Conservation (phyloP, 2,329 filamentous ascomycete species). For the Neonectria coccinea region DNA sequence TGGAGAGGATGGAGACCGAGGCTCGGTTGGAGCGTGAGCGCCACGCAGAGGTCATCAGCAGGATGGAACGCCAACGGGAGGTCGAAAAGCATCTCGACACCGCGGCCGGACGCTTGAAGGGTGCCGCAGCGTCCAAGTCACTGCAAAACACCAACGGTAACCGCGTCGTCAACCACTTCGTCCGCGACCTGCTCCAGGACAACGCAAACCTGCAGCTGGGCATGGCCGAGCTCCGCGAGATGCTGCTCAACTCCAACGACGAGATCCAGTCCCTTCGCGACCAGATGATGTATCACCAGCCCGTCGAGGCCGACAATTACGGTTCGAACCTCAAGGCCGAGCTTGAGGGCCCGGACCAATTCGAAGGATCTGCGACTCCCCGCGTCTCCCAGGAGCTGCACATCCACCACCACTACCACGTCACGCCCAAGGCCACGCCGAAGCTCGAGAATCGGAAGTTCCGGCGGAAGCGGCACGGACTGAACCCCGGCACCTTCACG, state of each 20-base stretch:
- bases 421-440: slow-evolving; percentile 70
- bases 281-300: slow-evolving; percentile 83
- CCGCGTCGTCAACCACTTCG: slow-evolving; percentile 92
- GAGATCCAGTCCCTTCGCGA: slow-evolving; percentile 90
- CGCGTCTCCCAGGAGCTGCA: slow-evolving; percentile 79
- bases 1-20: slow-evolving; percentile 90
- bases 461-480: slow-evolving; percentile 78
- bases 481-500: slow-evolving; percentile 72
- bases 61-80: slow-evolving; percentile 85
- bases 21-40: slow-evolving; percentile 82
- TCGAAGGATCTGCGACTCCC: slow-evolving; percentile 49
- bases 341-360: slow-evolving; percentile 61
- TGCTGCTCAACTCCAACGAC: slow-evolving; percentile 91
- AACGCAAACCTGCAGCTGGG: slow-evolving; percentile 94
- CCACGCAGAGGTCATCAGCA: slow-evolving; percentile 82
- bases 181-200: slow-evolving; percentile 93
- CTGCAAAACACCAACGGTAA: slow-evolving; percentile 69
- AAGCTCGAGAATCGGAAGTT: slow-evolving; percentile 72
- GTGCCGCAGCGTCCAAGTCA: slow-evolving; percentile 78
- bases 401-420: slow-evolving; percentile 94
- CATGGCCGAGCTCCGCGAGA: slow-evolving; percentile 89
- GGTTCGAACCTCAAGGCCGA: slow-evolving; percentile 77
- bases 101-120: slow-evolving; percentile 83
- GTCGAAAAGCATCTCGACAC: slow-evolving; percentile 86
- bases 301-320: slow-evolving; percentile 59